Evolutionary conservation across 495 filamentous ascomycete genomes (phyloP), one percentile per base, ranked within the genome.

Genomic region (Penicillium flavigenum): DNA sequence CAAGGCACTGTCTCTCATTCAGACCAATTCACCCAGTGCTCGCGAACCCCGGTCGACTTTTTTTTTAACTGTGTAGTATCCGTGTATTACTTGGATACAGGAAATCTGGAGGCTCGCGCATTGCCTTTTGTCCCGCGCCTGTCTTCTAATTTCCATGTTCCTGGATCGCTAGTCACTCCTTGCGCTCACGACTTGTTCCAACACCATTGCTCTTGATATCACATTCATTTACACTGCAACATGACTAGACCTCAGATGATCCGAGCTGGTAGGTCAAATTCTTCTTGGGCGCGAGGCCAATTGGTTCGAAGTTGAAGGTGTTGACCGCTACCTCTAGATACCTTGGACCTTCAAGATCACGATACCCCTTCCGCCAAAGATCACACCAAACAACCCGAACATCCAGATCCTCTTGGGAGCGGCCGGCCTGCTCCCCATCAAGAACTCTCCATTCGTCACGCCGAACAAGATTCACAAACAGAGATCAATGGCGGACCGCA

Each of bases 271-370:
- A 84, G 44, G 80, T 70, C 39, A 31, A 62, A 67, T 58, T 62
- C 54, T 68, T 60, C 47, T 59, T 19, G 12, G 4, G 58, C 49
- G 60, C 41, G 41, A 29, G 11, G 38, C 48, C 38, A 49, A 42
- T 22, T 44, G 44, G 42, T 47, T 47, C 3, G 45, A 32, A 34
- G 31, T 12, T 34, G 10, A 19, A n/a, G 47, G 51, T 68, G 57
- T 63, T 69, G 47, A 63, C 50, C 47, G 43, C 34, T 43, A 50
- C 29, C 42, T 61, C 42, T 63, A 97, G 94, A 99, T 76, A 93
- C 94, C 50, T 85, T 98, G 71, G 94, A 98, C 75, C 87, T 98
- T 7, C 95, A 99, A 78, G 83, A 88, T 71, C 87, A 86, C 64
- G 77, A 87, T 68, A 74, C 88, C 26, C 91, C 91, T 24, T 92